These are phyloP conservation scores for Fusarium chuoi DNA, from an alignment of 2,329 filamentous ascomycete genomes.

Conservation along the genomic window DNA sequence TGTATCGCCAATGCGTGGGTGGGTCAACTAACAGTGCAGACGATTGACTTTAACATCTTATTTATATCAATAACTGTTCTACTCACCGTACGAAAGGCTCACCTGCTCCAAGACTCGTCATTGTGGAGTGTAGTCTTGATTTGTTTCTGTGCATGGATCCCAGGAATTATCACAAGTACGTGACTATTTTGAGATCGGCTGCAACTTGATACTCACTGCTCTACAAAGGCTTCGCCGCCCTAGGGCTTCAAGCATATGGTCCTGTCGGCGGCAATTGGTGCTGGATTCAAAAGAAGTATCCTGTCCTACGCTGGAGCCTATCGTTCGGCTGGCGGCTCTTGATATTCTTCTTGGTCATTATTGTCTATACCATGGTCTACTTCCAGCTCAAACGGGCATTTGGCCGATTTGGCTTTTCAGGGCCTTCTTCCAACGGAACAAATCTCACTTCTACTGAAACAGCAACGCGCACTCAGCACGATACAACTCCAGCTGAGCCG, in stretches of 20 bases:
- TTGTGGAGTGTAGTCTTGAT: not conserved
- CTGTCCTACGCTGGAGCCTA: not conserved
- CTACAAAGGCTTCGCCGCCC: not conserved
- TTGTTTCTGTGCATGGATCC: not conserved
- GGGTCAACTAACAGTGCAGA: not conserved
- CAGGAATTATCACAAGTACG: not conserved
- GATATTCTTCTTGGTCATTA: not conserved
- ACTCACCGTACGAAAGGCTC: not conserved
- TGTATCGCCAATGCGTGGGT: not conserved
- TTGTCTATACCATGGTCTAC: not conserved
- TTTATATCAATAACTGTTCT: not conserved
- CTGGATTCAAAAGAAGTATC: not conserved
- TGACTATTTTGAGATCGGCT: not conserved
- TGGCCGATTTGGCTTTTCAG: not conserved
- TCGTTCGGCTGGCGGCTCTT: not conserved
- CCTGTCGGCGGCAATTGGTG: not conserved
- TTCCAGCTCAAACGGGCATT: not conserved
- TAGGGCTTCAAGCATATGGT: not conserved
- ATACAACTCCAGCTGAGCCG: not conserved
- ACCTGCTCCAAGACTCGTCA: not conserved
- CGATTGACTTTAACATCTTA: not conserved
- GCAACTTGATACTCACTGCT: not conserved
- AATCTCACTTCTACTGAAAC: not conserved
- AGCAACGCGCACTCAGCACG: not conserved
- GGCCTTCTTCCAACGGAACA: not conserved